Evolutionary conservation across 768 basidiomycete genomes (phyloP), one percentile per base, ranked within the genome.

Genomic region (Termitomyces bulborhizus): DNA sequence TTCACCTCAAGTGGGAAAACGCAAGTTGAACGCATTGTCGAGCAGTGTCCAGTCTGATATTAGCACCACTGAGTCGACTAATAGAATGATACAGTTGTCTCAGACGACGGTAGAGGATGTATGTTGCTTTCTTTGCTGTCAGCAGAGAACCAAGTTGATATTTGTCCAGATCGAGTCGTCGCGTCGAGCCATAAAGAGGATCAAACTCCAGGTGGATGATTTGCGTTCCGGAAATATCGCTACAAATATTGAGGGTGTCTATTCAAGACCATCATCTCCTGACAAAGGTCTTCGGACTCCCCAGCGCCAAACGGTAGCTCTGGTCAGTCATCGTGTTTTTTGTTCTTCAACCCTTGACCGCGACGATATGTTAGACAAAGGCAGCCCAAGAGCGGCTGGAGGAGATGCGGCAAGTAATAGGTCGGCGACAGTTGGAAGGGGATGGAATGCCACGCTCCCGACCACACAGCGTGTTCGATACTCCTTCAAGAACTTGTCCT

Each of bases 331-430:
- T 52, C 6, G 51, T 55, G 31, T 49, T 18, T 52, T 48, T 46
- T 50, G 27, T 58, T 24, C 15, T 29, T 36, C 29, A 24, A 18
- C 13, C 45, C 4, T 34, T 37, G 34, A 29, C 46, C 46, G 36
- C 3, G 41, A 41, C 13, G 51, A 29, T 49, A 1, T 50, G 29
- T 4, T 60, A 93, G 90, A 87, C 81, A 12, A 84, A 71, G 63
- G 90, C 84, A 53, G 89, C 90, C 36, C 84, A 84, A 60, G 84
- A 85, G 36, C 83, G 91, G 24, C 77, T 91, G 75, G 83, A 90
- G 62, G 91, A 93, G 67, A 90, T 93, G 90, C 80, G 84, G 40
- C 81, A 80, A 59, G 73, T 90, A 54, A 90, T 93, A 55, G 71
- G 74, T 37, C 79, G 75, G 57, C 75, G 90, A 60, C 76, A 81